Evolutionary conservation across 805 yeast species (phyloP), one percentile per base, ranked within the genome.

Genomic region (Ogataea parapolymorpha): DNA sequence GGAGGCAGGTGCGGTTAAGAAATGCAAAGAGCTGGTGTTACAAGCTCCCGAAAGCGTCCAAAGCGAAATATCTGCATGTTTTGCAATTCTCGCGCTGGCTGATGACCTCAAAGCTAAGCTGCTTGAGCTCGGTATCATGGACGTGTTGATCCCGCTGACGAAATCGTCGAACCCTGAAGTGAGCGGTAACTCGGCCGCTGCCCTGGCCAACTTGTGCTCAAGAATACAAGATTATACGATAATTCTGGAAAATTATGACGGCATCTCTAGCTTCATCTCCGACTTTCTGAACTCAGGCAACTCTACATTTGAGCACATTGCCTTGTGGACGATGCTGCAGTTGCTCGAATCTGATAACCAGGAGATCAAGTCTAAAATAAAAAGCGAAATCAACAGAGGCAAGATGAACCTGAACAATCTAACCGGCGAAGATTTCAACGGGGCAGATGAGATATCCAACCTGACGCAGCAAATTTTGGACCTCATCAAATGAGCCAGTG

Each of bases 141-240:
- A 85, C 54, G 96, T 89, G 26, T 74, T 93, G 49, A 82, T 93
- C 44, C 99, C 99, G 26, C 75, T 93, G 61, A 93, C 98, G 2
- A 80, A 78, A 53, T 85, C 95, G 31, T 76, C 76, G 41, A 89
- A 89, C 61, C 85, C 89, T 44, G 99, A 95, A 66, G 97, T 93
- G 13, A 93, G 96, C 63, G 99, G 99, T 42, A 93, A 93, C 65
- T 85, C 96, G 2, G 99, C 98, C 12, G 99, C 99, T 26, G 98
- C 99, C 2, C 74, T 93, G 51, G 99, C 99, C 23, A 93, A 93
- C 60, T 70, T 93, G 54, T 88, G 96, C 52, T 89, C 97, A 4
- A 80, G 96, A 65, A 87, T 91, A 26, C 77, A 77, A 54, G 90
- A 87, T 54, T 90, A 90, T 63, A 75, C 80, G 44, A 81, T 82